Evolutionary conservation across 2,329 filamentous ascomycete genomes (phyloP), one percentile per base, ranked within the genome.

Genomic region (Fusarium globosum): DNA sequence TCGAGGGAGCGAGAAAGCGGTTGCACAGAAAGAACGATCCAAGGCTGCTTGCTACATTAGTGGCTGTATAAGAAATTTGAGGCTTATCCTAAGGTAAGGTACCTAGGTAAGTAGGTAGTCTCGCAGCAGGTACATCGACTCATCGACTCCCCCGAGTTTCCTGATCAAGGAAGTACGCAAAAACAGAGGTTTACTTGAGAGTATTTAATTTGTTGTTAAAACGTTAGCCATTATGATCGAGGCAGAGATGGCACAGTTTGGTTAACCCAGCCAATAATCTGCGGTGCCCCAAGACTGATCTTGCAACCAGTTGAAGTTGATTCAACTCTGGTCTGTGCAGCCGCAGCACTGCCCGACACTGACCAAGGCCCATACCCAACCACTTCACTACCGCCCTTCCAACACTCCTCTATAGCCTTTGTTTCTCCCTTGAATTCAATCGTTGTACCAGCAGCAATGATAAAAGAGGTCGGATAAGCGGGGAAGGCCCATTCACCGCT

Each of bases 301-400:
- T 18, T 52, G 10, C 36, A 60, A 0, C 57, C 36, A 2, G 45
- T 41, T n/a, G 21, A 20, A 16, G 45, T 52, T 10, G 35, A 1
- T 0, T 41, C 26, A 41, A 60, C 13, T 6, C n/a, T 21, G 4
- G 9, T 41, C 13, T 60, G 20, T 21, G 12, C 18, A 1, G 9
- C 16, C 2, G 5, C 41, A 45, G n/a, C 39, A 57, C n/a, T 43
- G 16, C 14, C 11, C 12, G 35, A 30, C 16, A 21, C 57, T 5
- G 45, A 60, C 57, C 57, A 60, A 0, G 57, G 57, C 10, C 57
- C 57, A 33, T 60, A 60, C 4, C 36, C 45, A 23, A 52, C 26
- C 6, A n/a, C 11, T 7, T 7, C 26, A 21, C 35, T 10, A 1
- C 16, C 18, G 6, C 18, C 6, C 3, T 4, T 26, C 45, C 35